Percentiles rank a stretch among this genome's conserved stretches.
phyloP scores from a whole-genome alignment of 257 asterid genomes.

The Buddleja alternifolia region DNA sequence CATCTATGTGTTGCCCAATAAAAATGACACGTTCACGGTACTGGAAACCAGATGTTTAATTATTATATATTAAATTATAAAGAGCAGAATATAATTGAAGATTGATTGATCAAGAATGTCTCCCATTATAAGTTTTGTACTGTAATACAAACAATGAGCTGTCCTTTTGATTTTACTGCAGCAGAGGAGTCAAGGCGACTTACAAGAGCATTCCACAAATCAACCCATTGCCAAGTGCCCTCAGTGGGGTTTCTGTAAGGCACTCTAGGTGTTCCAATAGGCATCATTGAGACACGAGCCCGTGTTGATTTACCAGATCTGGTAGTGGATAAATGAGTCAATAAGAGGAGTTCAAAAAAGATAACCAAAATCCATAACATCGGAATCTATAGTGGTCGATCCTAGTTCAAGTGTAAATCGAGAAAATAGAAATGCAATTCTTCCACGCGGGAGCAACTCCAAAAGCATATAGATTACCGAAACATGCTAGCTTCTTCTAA shows the following conservation, averaged over 20 bases:
- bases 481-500: no score
- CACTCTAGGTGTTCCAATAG: conserved; percentile 89
- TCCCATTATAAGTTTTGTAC: no score
- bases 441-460: neutral
- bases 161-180: conserved; percentile 9
- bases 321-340: conserved; percentile 30
- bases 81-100: conserved; percentile 3
- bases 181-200: conserved; percentile 40
- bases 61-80: neutral
- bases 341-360: neutral
- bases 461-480: no score
- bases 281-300: conserved; percentile 82
- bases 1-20: conserved; percentile 78
- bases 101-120: no score
- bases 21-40: conserved; percentile 90
- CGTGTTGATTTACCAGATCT: conserved; percentile 57
- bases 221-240: conserved; percentile 94
- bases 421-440: neutral
- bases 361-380: neutral
- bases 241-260: conserved; percentile 75
- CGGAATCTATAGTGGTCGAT: neutral
- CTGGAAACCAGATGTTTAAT: conserved; percentile 34
- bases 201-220: conserved; percentile 97
- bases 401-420: neutral
- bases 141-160: neutral